A percentile compares a stretch with the other conserved stretches of the same genome.
Conservation (phyloP, 345 rosid genomes). For the Eucalyptus erythrocorys region DNA sequence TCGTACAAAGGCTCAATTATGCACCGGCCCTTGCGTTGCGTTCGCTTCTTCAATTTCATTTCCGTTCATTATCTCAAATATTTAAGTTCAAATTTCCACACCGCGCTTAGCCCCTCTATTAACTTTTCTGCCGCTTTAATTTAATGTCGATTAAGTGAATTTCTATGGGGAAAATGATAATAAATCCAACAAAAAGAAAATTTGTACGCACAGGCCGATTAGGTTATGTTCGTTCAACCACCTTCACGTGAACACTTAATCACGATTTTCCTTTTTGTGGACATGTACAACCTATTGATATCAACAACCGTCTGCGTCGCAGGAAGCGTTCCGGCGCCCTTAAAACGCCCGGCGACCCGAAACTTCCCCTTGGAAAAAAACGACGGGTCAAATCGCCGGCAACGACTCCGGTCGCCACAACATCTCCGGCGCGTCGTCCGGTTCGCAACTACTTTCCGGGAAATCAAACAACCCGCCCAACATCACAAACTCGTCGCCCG, state of each 20-base stretch:
- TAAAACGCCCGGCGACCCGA: not conserved
- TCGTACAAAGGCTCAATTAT: not conserved
- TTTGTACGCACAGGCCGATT: not conserved
- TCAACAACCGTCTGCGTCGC: not conserved
- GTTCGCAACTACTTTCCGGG: conserved; percentile 18
- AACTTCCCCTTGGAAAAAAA: not conserved
- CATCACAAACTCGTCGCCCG: conserved; percentile 30
- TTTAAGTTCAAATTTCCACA: not conserved
- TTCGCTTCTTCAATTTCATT: not conserved
- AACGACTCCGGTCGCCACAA: conserved; percentile 52
- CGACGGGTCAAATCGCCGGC: conserved; percentile 14
- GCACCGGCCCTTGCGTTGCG: not conserved
- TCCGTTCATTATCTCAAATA: not conserved
- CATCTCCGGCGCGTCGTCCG: conserved; percentile 20
- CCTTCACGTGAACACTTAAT: not conserved
- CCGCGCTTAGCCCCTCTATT: too few relatives aligned
- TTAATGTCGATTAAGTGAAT: not conserved
- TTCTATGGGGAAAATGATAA: not conserved
- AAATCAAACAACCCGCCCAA: conserved; percentile 52
- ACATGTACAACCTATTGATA: not conserved
- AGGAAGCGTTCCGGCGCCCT: not conserved
- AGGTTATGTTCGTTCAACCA: not conserved
- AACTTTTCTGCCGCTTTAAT: not conserved
- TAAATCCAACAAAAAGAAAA: too few relatives aligned
- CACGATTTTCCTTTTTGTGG: not conserved